phyloP scores from a whole-genome alignment of 2,329 filamentous ascomycete species.

The Teratosphaeria epicoccoides region DNA sequence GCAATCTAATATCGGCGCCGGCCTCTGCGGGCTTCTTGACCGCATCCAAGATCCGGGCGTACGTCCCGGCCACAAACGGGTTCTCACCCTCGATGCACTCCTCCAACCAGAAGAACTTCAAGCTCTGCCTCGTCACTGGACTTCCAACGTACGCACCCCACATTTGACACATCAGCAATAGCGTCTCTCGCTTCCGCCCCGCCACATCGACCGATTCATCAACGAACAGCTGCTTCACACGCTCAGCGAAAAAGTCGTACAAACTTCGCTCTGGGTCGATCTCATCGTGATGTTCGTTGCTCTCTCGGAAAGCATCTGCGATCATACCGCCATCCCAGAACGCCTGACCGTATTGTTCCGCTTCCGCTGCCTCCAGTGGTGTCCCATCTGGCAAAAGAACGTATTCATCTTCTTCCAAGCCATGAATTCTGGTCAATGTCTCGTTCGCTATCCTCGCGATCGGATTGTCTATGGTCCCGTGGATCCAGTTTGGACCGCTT shows the following conservation, averaged over 20 bases:
- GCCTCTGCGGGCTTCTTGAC: conserved; percentile 49
- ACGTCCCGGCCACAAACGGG: conserved; percentile 52
- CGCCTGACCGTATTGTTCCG: conserved; percentile 33
- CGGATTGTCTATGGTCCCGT: conserved; percentile 61
- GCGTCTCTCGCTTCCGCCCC: conserved; percentile 38
- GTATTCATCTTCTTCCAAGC: conserved; percentile 44
- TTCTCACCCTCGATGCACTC: conserved; percentile 66
- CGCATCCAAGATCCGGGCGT: conserved; percentile 47
- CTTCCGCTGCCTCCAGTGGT: conserved; percentile 35
- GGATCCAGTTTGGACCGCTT: conserved; percentile 71
- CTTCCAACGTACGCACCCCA: conserved; percentile 66
- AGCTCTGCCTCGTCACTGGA: conserved; percentile 52
- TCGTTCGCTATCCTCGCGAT: conserved; percentile 55
- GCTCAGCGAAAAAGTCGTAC: conserved; percentile 46
- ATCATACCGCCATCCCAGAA: conserved; percentile 55
- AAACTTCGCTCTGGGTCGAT: conserved; percentile 46
- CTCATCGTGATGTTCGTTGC: conserved; percentile 45
- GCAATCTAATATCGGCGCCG: conserved; percentile 45
- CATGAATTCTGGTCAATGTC: conserved; percentile 45
- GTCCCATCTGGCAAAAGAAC: conserved; percentile 49
- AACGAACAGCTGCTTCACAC: conserved; percentile 34
- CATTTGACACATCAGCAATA: conserved; percentile 47
- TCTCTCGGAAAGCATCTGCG: conserved; percentile 55
- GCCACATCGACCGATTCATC: conserved; percentile 27
- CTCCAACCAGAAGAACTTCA: conserved; percentile 70